These are phyloP conservation scores for Amborella trichopoda DNA, from an alignment of 164 flowering plant genomes.

Conservation along the genomic window DNA sequence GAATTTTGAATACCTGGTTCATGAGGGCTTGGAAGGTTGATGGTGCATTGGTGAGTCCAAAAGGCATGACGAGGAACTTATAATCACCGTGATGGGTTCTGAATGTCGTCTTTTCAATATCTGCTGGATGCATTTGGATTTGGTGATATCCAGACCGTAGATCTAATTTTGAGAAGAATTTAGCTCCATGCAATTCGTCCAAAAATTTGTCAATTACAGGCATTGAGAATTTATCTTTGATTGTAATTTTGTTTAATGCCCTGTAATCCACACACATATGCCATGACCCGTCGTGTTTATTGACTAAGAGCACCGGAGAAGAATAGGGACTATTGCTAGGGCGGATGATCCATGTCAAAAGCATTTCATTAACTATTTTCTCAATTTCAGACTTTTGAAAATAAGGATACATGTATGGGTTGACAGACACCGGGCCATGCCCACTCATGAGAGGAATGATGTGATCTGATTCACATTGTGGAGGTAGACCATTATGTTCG, in stretches of 20 bases:
- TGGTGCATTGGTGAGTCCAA: constrained; percentile 5
- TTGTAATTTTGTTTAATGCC: background rate
- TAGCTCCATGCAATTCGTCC: constrained; percentile 7
- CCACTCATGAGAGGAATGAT: no score
- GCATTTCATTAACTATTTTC: no score
- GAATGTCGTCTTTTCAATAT: constrained; percentile 8
- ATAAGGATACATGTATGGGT: no score
- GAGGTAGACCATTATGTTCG: no score
- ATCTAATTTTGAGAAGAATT: constrained; percentile 10
- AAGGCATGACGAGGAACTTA: constrained; percentile 5
- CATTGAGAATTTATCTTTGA: constrained; percentile 3
- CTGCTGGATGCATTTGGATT: background rate
- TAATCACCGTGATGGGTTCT: constrained; percentile 3
- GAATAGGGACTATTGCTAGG: no score
- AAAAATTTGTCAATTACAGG: constrained; percentile 3
- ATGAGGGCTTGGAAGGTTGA: constrained; percentile 2
- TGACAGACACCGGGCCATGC: no score
- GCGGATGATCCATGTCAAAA: no score
- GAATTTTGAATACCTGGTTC: constrained; percentile 4
- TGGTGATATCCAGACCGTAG: constrained; percentile 9
- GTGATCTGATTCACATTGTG: no score
- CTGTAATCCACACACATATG: constrained; percentile 1
- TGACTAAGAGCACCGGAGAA: background rate
- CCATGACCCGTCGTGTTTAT: constrained; percentile 4
- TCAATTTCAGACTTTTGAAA: no score